These are phyloP conservation scores for Capniomyces stellatus DNA, from an alignment of 371 early-diverging fungal species.

Conservation along the genomic window DNA sequence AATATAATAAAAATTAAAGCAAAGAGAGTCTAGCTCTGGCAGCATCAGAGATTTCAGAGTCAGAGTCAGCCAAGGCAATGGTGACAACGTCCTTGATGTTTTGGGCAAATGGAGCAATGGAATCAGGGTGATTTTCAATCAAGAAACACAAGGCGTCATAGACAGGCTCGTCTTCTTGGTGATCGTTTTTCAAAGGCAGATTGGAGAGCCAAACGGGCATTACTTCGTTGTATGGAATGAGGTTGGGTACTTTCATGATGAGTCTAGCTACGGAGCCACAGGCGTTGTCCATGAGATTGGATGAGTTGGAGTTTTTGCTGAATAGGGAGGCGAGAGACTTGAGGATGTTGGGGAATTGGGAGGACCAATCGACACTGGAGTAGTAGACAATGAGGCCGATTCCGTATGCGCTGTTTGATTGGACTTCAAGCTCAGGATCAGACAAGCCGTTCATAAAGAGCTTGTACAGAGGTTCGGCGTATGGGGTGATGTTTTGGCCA, in stretches of 20 bases:
- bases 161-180: constrained; percentile 61
- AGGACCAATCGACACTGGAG: constrained; percentile 45
- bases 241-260: constrained; percentile 40
- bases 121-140: constrained; percentile 16
- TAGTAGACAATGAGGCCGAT: constrained; percentile 52
- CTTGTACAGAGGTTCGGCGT: constrained; percentile 34
- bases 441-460: constrained; percentile 46
- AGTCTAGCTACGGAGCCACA: constrained; percentile 72
- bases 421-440: constrained; percentile 65
- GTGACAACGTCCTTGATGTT: constrained; percentile 15
- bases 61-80: constrained; percentile 17
- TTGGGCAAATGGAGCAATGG: constrained; percentile 1
- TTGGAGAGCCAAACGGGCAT: constrained; percentile 45
- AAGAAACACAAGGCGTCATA: constrained; percentile 46
- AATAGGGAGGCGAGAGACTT: constrained; percentile 56
- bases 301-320: constrained; percentile 29
- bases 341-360: constrained; percentile 51
- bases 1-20: constrained; percentile 3
- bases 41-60: constrained; percentile 16
- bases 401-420: constrained; percentile 71
- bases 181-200: constrained; percentile 63
- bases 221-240: constrained; percentile 51
- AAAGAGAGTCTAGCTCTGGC: constrained; percentile 15
- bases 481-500: constrained; percentile 51
- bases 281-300: constrained; percentile 71